A percentile compares a stretch with the other conserved stretches of the same genome.
These are phyloP conservation scores for Zygotorulaspora chibaensis DNA, from an alignment of 805 yeast genomes.

Conservation along the genomic window DNA sequence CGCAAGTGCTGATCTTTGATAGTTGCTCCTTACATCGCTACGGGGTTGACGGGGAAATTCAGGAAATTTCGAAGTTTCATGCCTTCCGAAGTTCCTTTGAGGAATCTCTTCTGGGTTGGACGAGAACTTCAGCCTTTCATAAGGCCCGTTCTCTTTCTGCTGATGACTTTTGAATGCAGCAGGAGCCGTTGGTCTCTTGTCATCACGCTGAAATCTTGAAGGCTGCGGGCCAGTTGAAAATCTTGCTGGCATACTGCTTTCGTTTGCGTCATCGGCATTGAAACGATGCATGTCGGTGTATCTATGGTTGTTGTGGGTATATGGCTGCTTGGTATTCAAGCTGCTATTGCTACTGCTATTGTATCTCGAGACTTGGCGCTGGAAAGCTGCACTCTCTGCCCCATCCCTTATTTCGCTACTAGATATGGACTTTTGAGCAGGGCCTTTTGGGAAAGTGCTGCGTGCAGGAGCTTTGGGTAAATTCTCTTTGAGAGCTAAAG, in stretches of 20 bases:
- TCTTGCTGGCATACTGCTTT: not conserved
- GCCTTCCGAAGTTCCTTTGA: not conserved
- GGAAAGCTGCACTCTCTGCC: not conserved
- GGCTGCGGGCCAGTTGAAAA: slow-evolving; percentile 9
- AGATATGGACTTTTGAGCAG: slow-evolving; percentile 5
- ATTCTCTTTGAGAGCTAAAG: not conserved
- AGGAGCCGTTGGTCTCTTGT: slow-evolving; percentile 1
- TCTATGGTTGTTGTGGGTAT: not conserved
- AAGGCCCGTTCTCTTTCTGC: not conserved
- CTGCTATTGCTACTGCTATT: slow-evolving; percentile 3
- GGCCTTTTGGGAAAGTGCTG: slow-evolving; percentile 12
- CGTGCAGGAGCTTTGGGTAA: slow-evolving; percentile 12
- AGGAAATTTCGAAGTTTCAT: not conserved
- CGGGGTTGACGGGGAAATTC: slow-evolving; percentile 5
- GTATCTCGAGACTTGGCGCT: slow-evolving; percentile 2
- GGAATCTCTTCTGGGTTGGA: not conserved
- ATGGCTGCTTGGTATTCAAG: not conserved
- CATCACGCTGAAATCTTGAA: slow-evolving; percentile 10
- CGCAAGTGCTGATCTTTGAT: not conserved
- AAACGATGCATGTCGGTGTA: not conserved
- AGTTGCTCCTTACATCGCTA: not conserved
- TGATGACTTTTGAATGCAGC: slow-evolving; percentile 2
- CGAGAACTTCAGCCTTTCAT: slow-evolving; percentile 3
- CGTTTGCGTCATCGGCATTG: not conserved
- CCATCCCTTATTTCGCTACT: not conserved